These are phyloP conservation scores for Terana coerulea DNA, from an alignment of 768 basidiomycete species.

Conservation along the genomic window DNA sequence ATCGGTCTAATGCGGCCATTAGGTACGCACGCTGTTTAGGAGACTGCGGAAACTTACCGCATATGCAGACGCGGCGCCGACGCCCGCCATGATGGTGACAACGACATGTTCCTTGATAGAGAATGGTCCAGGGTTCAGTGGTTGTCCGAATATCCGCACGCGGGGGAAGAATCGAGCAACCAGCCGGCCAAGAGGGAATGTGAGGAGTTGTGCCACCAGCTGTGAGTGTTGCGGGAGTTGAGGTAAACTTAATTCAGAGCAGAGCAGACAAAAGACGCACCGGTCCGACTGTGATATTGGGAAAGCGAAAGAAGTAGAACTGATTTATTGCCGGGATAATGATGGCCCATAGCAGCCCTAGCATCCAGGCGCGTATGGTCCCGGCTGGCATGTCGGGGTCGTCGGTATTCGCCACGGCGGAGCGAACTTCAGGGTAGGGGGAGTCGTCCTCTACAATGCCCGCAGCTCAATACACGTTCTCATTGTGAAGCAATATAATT, in stretches of 20 bases:
- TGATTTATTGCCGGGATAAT: conserved; percentile 73
- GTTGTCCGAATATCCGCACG: conserved; percentile 45
- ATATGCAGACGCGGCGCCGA: conserved; percentile 31
- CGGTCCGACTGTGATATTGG: conserved; percentile 31
- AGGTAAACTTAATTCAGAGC: conserved; percentile 4
- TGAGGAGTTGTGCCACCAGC: conserved; percentile 65
- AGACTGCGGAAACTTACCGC: conserved; percentile 17
- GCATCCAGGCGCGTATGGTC: conserved; percentile 35
- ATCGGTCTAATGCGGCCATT: conserved; percentile 29
- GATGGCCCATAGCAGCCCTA: conserved; percentile 45
- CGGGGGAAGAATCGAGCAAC: conserved; percentile 55
- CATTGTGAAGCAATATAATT: background rate
- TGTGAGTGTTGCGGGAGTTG: conserved; percentile 9
- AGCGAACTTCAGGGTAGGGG: conserved; percentile 53
- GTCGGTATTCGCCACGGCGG: conserved; percentile 46
- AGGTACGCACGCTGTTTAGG: background rate
- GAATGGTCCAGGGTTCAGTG: conserved; percentile 67
- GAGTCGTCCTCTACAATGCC: conserved; percentile 38
- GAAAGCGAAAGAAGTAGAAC: conserved; percentile 73
- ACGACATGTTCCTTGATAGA: conserved; percentile 71
- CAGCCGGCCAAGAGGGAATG: conserved; percentile 59
- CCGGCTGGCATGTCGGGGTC: conserved; percentile 37
- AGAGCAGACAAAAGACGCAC: conserved; percentile 18
- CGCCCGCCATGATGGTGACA: conserved; percentile 39
- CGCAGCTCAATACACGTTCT: background rate